Evolutionary conservation across 75 land plant species (phyloP).

Genomic region (Pseudotsuga menziesii): DNA sequence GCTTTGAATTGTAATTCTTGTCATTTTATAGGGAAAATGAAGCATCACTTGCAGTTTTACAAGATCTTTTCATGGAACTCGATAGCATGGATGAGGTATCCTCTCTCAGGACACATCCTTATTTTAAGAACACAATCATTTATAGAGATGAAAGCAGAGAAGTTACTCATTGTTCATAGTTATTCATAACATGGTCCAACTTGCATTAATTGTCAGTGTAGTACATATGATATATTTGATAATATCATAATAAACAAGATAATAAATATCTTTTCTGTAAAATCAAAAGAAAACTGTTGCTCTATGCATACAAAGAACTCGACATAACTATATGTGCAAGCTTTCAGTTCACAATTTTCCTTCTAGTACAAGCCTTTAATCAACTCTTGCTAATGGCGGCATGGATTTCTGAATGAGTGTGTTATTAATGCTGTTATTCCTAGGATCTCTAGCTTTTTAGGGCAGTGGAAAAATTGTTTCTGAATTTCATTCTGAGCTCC

Average conservation of each 20-base stretch:
- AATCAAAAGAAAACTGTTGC: background rate
- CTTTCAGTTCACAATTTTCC: no score
- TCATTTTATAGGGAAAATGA: slow-evolving; percentile 80
- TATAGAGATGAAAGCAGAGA: background rate
- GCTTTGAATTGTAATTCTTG: background rate
- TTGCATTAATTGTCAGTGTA: background rate
- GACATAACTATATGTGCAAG: no score
- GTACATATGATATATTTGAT: background rate
- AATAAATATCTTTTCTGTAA: background rate
- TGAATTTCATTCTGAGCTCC: no score
- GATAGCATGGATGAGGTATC: slow-evolving; percentile 81
- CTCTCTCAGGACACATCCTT: background rate
- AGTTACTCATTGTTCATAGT: background rate
- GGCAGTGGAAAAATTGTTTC: no score
- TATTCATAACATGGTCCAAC: background rate
- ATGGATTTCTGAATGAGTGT: background rate
- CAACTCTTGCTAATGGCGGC: background rate
- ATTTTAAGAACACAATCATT: background rate
- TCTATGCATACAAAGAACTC: no score
- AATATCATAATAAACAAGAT: background rate
- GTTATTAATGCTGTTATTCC: background rate
- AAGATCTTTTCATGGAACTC: slow-evolving; percentile 86
- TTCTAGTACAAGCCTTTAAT: no score
- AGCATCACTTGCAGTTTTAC: slow-evolving; percentile 93
- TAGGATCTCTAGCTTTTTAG: background rate